A percentile compares a stretch with the other conserved stretches of the same genome.
Conservation (phyloP, 441 rosid species). For the Dalechampia spathulata region DNA sequence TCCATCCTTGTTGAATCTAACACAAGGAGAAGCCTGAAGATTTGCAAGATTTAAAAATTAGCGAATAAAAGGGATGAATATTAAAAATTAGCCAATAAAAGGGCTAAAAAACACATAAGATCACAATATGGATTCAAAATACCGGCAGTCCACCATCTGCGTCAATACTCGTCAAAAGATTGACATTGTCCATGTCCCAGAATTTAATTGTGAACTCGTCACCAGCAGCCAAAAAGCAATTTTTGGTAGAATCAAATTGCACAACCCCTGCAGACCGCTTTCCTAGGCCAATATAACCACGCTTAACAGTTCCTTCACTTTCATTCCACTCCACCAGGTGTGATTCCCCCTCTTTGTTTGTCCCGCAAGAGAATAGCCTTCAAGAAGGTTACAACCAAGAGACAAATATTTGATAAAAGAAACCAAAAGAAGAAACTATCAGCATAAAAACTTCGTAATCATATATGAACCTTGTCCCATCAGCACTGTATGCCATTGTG, state of each 20-base stretch:
- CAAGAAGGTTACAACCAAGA: slow-evolving; percentile 12
- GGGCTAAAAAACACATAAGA: too few relatives aligned
- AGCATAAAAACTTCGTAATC: neutral
- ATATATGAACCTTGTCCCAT: slow-evolving; percentile 60
- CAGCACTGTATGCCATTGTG: slow-evolving; percentile 72
- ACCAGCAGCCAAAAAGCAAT: slow-evolving; percentile 68
- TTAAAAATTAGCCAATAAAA: too few relatives aligned
- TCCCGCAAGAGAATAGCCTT: slow-evolving; percentile 79
- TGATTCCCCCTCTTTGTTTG: slow-evolving; percentile 72
- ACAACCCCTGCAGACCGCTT: slow-evolving; percentile 57
- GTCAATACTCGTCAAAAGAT: slow-evolving; percentile 41
- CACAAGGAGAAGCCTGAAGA: slow-evolving; percentile 68
- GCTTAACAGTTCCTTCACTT: slow-evolving; percentile 73
- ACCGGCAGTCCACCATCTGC: slow-evolving; percentile 75
- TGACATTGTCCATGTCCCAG: slow-evolving; percentile 66
- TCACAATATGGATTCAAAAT: slow-evolving; percentile 12
- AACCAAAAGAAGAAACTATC: slow-evolving; percentile 1
- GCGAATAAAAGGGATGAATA: neutral
- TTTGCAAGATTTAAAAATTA: slow-evolving; percentile 15
- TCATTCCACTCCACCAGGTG: slow-evolving; percentile 85
- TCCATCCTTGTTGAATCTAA: slow-evolving; percentile 80
- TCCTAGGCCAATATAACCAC: slow-evolving; percentile 55
- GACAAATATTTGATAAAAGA: slow-evolving; percentile 8
- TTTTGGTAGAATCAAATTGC: slow-evolving; percentile 75
- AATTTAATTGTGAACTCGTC: slow-evolving; percentile 61